These are phyloP conservation scores for Rhodotorula sp. DNA, from an alignment of 1,284 basidiomycete species.

Conservation along the genomic window DNA sequence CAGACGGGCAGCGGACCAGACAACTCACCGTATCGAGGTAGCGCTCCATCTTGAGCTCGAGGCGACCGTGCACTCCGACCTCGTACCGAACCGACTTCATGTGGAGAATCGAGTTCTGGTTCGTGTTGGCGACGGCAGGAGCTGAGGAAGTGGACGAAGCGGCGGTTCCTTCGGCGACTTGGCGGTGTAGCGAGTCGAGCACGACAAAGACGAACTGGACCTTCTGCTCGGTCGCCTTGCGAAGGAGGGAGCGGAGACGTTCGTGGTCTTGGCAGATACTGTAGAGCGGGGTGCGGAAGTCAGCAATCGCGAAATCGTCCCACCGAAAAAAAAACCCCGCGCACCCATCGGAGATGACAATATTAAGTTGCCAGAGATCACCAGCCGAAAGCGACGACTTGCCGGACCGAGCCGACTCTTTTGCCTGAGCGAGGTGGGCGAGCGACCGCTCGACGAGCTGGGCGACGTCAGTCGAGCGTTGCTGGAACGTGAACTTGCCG, in stretches of 20 bases:
- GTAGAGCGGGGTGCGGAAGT: background rate
- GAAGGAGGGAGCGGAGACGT: constrained; percentile 70
- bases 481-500: constrained; percentile 82
- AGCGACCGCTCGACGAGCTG: constrained; percentile 81
- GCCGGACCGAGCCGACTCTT: constrained; percentile 63
- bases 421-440: constrained; percentile 68
- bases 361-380: constrained; percentile 95
- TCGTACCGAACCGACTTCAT: constrained; percentile 92
- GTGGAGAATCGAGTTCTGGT: constrained; percentile 75
- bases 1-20: no score
- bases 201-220: constrained; percentile 97
- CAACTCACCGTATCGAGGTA: constrained; percentile 20
- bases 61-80: constrained; percentile 68
- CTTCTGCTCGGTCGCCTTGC: constrained; percentile 83
- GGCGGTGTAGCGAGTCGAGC: constrained; percentile 72
- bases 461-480: constrained; percentile 86
- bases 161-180: constrained; percentile 6
- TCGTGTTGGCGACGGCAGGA: constrained; percentile 34
- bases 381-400: constrained; percentile 61
- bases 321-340: background rate
- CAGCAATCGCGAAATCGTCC: background rate
- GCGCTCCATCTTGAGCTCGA: constrained; percentile 64
- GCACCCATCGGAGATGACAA: constrained; percentile 93
- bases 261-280: constrained; percentile 91
- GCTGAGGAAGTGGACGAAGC: constrained; percentile 49